Evolutionary conservation across 768 basidiomycete genomes (phyloP).

Genomic region (Podaxis mareebaensis): DNA sequence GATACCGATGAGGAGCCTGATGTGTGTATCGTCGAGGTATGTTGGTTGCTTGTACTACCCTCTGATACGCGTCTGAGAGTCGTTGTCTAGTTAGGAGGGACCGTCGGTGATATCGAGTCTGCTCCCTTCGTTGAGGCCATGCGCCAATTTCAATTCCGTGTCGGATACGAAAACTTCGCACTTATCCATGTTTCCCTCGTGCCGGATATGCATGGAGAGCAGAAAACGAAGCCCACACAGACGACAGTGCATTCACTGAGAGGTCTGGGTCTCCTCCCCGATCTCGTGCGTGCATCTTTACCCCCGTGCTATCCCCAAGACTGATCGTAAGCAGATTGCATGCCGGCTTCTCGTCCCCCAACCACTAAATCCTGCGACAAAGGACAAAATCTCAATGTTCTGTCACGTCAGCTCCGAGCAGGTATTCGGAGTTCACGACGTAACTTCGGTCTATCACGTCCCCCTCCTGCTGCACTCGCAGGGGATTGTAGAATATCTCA

Average conservation of each 20-base stretch:
- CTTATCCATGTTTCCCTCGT: slow-evolving; percentile 96
- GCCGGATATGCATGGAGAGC: slow-evolving; percentile 98
- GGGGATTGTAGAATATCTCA: slow-evolving; percentile 85
- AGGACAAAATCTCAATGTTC: slow-evolving; percentile 98
- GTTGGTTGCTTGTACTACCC: slow-evolving; percentile 1
- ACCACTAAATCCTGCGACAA: slow-evolving; percentile 81
- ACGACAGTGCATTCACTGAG: slow-evolving; percentile 93
- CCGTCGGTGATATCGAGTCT: slow-evolving; percentile 98
- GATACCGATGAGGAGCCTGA: slow-evolving; percentile 92
- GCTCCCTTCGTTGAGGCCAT: slow-evolving; percentile 98
- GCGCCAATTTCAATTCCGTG: slow-evolving; percentile 99
- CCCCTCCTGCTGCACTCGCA: slow-evolving; percentile 90
- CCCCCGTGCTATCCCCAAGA: background rate
- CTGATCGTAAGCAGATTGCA: slow-evolving; percentile 65
- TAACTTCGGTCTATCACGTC: slow-evolving; percentile 96
- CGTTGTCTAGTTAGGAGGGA: slow-evolving; percentile 82
- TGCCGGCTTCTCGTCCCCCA: slow-evolving; percentile 83
- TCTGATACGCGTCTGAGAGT: background rate
- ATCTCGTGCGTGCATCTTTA: slow-evolving; percentile 62
- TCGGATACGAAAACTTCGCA: slow-evolving; percentile 95
- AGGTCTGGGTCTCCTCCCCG: slow-evolving; percentile 89
- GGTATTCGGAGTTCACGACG: slow-evolving; percentile 95
- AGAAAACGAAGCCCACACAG: slow-evolving; percentile 99
- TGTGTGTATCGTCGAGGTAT: slow-evolving; percentile 95
- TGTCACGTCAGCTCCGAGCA: slow-evolving; percentile 90